These are phyloP conservation scores for Moesziomyces aphidis DNA, from an alignment of 1,284 basidiomycete species.

Conservation along the genomic window DNA sequence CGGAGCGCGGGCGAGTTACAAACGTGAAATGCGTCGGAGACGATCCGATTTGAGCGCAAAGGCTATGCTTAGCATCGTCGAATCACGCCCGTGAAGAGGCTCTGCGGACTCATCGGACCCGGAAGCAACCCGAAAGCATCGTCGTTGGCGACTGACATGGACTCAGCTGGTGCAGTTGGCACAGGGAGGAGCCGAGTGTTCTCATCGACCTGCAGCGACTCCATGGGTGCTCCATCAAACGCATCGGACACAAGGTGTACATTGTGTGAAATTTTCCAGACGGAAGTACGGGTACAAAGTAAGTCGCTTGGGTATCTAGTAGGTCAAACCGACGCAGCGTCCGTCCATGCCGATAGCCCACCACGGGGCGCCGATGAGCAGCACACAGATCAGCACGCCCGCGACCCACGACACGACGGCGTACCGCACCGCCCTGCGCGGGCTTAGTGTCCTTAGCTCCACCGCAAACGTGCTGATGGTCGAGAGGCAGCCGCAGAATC, in stretches of 20 bases:
- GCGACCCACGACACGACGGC: slow-evolving; percentile 49
- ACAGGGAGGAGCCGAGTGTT: no score
- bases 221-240: no score
- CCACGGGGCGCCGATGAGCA: slow-evolving; percentile 61
- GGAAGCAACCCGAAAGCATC: no score
- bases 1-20: no score
- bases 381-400: slow-evolving; percentile 53
- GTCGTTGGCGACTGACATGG: no score
- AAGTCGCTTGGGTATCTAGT: not conserved
- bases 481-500: slow-evolving; percentile 93
- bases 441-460: slow-evolving; percentile 77
- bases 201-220: no score
- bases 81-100: no score
- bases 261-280: not conserved
- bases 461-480: slow-evolving; percentile 94
- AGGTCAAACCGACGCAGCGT: slow-evolving; percentile 41
- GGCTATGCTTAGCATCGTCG: no score
- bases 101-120: no score
- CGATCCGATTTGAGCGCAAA: no score
- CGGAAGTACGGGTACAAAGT: not conserved
- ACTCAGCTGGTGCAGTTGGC: no score
- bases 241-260: not conserved
- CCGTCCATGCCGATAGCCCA: slow-evolving; percentile 59
- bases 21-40: no score
- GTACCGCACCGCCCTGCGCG: slow-evolving; percentile 54